Conservation (phyloP, 495 filamentous ascomycete species). For the Pyrenopolyporus hunteri region DNA sequence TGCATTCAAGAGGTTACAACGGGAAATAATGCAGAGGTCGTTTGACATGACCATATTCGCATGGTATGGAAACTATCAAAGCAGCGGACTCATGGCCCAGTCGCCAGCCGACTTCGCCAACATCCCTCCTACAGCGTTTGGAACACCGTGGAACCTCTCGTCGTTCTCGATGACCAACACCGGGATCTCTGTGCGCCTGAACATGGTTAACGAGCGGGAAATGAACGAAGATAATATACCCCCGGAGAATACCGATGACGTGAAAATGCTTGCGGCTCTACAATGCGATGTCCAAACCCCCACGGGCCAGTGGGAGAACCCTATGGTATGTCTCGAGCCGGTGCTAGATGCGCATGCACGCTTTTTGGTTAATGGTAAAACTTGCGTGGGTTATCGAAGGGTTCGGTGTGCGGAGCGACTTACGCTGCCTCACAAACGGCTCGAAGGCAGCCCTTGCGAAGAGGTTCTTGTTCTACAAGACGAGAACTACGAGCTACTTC, state of each 20-base stretch:
- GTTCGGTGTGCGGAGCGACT: slow-evolving; percentile 15
- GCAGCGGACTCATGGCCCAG: slow-evolving; percentile 9
- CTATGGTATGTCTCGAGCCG: slow-evolving; percentile 17
- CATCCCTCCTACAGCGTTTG: neutral
- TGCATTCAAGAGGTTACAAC: slow-evolving; percentile 32
- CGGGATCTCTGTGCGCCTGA: slow-evolving; percentile 7
- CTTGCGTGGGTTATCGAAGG: slow-evolving; percentile 11
- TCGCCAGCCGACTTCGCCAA: slow-evolving; percentile 16
- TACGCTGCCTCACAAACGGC: slow-evolving; percentile 2
- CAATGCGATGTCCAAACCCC: slow-evolving; percentile 15
- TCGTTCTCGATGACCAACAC: slow-evolving; percentile 17
- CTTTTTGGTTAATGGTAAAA: slow-evolving; percentile 1
- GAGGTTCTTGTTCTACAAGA: slow-evolving; percentile 15
- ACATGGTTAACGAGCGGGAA: neutral
- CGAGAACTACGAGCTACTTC: slow-evolving; percentile 16
- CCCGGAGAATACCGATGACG: too few relatives aligned
- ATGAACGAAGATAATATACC: too few relatives aligned
- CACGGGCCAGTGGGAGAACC: slow-evolving; percentile 9
- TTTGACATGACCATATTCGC: slow-evolving; percentile 34
- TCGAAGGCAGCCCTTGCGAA: neutral
- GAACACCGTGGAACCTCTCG: slow-evolving; percentile 4
- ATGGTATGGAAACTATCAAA: slow-evolving; percentile 25
- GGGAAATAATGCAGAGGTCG: slow-evolving; percentile 23
- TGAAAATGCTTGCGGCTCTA: slow-evolving; percentile 6
- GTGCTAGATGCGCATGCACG: neutral